These are phyloP conservation scores for Pelargonium nanum DNA, from an alignment of 345 rosid genomes.

Conservation along the genomic window DNA sequence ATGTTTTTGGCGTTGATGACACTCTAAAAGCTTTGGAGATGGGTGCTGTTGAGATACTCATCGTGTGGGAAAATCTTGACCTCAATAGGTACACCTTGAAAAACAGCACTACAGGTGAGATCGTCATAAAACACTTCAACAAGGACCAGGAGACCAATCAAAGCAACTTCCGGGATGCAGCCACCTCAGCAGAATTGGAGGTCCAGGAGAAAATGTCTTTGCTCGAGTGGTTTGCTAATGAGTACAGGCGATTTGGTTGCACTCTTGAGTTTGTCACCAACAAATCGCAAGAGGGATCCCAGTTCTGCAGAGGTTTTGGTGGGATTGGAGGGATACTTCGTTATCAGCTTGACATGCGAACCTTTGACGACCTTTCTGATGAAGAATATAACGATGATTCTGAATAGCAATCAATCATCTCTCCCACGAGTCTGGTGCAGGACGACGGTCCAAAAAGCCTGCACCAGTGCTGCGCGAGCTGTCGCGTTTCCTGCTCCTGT, in stretches of 20 bases:
- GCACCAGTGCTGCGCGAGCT: conserved; percentile 24
- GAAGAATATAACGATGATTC: conserved; percentile 39
- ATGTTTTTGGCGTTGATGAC: conserved; percentile 65
- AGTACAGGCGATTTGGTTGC: conserved; percentile 54
- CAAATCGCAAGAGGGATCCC: conserved; percentile 64
- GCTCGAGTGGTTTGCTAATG: conserved; percentile 66
- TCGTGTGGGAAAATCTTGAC: conserved; percentile 65
- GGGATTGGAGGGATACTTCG: conserved; percentile 68
- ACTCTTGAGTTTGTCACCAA: conserved; percentile 55
- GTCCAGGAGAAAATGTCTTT: conserved; percentile 40
- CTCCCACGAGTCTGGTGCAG: conserved; percentile 36
- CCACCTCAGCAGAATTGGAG: conserved; percentile 33
- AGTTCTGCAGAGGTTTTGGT: conserved; percentile 64
- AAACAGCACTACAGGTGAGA: conserved; percentile 32
- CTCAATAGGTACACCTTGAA: conserved; percentile 37
- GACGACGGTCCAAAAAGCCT: conserved; percentile 27
- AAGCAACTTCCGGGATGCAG: conserved; percentile 34
- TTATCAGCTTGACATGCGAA: conserved; percentile 46
- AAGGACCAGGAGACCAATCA: conserved; percentile 51
- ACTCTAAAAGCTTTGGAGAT: conserved; percentile 52
- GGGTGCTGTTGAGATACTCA: conserved; percentile 62
- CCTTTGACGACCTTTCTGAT: conserved; percentile 48
- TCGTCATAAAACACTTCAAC: conserved; percentile 36
- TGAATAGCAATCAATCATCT: conserved; percentile 61
- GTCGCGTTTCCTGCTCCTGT: conserved; percentile 14